Evolutionary conservation across 768 basidiomycete species (phyloP).

Genomic region (Lyophyllum decastes): DNA sequence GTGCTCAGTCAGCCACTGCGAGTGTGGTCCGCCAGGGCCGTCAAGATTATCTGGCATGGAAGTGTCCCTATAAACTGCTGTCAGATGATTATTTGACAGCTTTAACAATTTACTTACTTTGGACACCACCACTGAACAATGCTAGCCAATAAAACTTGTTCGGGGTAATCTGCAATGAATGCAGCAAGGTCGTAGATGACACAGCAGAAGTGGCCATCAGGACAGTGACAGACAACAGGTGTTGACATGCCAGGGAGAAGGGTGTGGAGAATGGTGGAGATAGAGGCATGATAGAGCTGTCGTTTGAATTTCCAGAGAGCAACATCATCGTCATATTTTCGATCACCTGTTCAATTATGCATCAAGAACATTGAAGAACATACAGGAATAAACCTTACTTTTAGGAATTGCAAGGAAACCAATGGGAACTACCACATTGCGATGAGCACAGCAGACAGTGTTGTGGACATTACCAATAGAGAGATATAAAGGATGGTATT

Average conservation of each 20-base stretch:
- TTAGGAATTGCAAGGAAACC: constrained; percentile 26
- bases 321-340: not conserved
- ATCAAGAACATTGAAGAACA: not conserved
- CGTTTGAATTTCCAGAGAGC: constrained; percentile 11
- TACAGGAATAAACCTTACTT: constrained; percentile 14
- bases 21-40: not conserved
- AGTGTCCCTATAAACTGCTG: constrained; percentile 5
- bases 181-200: constrained; percentile 27
- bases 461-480: constrained; percentile 9
- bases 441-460: constrained; percentile 8
- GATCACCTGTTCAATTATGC: not conserved
- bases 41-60: constrained; percentile 1
- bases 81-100: not conserved
- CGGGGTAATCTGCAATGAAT: constrained; percentile 29
- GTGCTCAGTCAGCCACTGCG: constrained; percentile 12
- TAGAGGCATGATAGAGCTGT: constrained; percentile 21
- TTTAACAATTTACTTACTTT: constrained; percentile 14
- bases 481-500: constrained; percentile 14
- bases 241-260: not conserved
- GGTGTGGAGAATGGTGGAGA: not conserved
- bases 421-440: constrained; percentile 14
- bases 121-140: constrained; percentile 27
- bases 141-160: constrained; percentile 23
- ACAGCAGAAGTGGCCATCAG: constrained; percentile 24
- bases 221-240: too few species aligned